Conservation (phyloP, 257 asterid species). For the Striga asiatica region DNA sequence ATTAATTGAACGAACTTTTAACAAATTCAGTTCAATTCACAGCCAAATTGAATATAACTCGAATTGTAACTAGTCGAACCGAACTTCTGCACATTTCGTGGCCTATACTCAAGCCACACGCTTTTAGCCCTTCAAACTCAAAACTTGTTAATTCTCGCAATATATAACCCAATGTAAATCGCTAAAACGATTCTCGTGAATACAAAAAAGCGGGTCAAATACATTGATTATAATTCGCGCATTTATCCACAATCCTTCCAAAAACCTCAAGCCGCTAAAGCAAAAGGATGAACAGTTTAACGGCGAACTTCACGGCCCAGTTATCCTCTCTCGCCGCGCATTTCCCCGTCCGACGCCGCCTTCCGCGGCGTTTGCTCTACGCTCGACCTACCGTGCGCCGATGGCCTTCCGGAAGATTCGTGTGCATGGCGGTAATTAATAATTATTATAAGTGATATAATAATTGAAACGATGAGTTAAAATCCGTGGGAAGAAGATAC, state of each 20-base stretch:
- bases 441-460: background rate
- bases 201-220: background rate
- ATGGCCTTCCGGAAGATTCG: constrained; percentile 28
- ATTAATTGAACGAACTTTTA: too few species aligned
- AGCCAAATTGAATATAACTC: too few species aligned
- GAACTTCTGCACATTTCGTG: too few species aligned
- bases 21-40: too few species aligned
- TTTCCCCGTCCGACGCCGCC: constrained; percentile 23
- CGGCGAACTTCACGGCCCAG: constrained; percentile 40
- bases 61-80: too few species aligned
- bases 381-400: constrained; percentile 23
- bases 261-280: constrained; percentile 13
- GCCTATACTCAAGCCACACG: too few species aligned
- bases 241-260: constrained; percentile 25
- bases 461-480: background rate
- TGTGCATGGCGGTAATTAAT: constrained; percentile 80
- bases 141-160: too few species aligned
- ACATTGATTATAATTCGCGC: constrained; percentile 19
- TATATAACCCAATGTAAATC: too few species aligned
- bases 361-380: constrained; percentile 9
- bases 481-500: too few species aligned
- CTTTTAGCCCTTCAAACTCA: too few species aligned
- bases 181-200: too few species aligned
- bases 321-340: constrained; percentile 36
- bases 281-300: constrained; percentile 49